A percentile compares a stretch with the other conserved stretches of the same genome.
phyloP scores from a whole-genome alignment of 495 filamentous ascomycete genomes.

The Aspergillus sparsus region DNA sequence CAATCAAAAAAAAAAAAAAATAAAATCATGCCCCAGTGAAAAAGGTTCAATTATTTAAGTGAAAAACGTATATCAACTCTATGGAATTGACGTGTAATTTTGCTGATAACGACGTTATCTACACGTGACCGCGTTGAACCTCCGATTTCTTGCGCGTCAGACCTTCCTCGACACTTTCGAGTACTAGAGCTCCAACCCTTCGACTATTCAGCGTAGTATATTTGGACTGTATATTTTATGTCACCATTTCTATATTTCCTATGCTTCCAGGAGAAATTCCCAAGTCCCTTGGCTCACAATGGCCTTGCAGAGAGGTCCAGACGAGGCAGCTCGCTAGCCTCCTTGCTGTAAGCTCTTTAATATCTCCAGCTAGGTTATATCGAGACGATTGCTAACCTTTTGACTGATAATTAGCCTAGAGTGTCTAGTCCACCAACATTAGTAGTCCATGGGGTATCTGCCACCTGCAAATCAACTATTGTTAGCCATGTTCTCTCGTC shows the following conservation, averaged over 20 bases:
- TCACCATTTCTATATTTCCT: conserved; percentile 6
- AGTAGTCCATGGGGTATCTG: conserved; percentile 80
- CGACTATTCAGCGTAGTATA: too few relatives aligned
- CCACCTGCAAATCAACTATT: conserved; percentile 86
- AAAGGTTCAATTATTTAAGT: not conserved
- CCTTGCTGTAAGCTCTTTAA: conserved; percentile 50
- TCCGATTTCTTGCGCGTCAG: not conserved
- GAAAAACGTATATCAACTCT: not conserved
- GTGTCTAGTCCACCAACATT: conserved; percentile 57
- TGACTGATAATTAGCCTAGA: conserved; percentile 33
- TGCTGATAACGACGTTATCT: not conserved
- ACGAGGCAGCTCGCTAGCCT: conserved; percentile 62
- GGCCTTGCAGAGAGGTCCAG: conserved; percentile 66
- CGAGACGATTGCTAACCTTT: conserved; percentile 20
- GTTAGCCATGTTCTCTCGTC: conserved; percentile 60
- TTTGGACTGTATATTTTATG: too few relatives aligned
- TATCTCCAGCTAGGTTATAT: not conserved
- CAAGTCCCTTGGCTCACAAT: conserved; percentile 52
- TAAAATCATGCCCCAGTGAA: not conserved
- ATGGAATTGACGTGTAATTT: not conserved
- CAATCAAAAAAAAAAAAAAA: conserved; percentile 8
- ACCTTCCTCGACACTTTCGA: not conserved
- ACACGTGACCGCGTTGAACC: not conserved
- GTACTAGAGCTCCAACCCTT: not conserved
- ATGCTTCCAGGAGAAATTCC: conserved; percentile 41